These are phyloP conservation scores for Spathaspora passalidarum DNA, from an alignment of 805 yeast species.

Conservation along the genomic window DNA sequence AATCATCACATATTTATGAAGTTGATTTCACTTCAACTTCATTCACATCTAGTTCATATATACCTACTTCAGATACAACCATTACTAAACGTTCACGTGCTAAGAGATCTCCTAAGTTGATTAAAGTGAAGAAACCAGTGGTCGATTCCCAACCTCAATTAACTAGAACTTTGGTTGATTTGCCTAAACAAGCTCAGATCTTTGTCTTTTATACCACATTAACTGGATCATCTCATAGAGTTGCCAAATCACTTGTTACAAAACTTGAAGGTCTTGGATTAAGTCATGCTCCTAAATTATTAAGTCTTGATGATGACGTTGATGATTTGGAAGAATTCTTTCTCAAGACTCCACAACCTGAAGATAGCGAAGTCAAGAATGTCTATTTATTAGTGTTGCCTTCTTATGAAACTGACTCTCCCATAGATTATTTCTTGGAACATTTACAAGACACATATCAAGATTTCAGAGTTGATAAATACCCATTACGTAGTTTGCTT, in stretches of 20 bases:
- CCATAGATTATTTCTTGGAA: constrained; percentile 83
- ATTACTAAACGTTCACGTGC: constrained; percentile 15
- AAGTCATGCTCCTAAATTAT: constrained; percentile 45
- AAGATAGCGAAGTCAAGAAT: constrained; percentile 30
- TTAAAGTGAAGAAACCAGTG: constrained; percentile 33
- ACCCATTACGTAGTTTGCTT: constrained; percentile 62
- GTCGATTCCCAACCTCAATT: constrained; percentile 28
- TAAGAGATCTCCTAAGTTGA: constrained; percentile 39
- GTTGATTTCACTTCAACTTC: constrained; percentile 41
- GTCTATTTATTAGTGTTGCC: constrained; percentile 78
- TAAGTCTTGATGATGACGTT: constrained; percentile 75
- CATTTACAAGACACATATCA: constrained; percentile 75
- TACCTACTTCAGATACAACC: constrained; percentile 2
- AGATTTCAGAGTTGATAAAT: constrained; percentile 83
- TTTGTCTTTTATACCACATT: constrained; percentile 78
- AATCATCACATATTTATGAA: constrained; percentile 35
- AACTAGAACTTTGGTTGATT: constrained; percentile 35
- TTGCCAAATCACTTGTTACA: constrained; percentile 53
- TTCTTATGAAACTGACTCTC: constrained; percentile 90
- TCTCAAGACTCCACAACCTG: constrained; percentile 51
- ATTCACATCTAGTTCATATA: constrained; percentile 11
- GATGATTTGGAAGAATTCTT: constrained; percentile 84
- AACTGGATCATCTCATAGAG: constrained; percentile 76
- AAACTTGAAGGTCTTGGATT: constrained; percentile 27
- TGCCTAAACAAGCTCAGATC: constrained; percentile 52